Conservation (phyloP, 2,329 filamentous ascomycete species). For the Aureobasidium namibiae region DNA sequence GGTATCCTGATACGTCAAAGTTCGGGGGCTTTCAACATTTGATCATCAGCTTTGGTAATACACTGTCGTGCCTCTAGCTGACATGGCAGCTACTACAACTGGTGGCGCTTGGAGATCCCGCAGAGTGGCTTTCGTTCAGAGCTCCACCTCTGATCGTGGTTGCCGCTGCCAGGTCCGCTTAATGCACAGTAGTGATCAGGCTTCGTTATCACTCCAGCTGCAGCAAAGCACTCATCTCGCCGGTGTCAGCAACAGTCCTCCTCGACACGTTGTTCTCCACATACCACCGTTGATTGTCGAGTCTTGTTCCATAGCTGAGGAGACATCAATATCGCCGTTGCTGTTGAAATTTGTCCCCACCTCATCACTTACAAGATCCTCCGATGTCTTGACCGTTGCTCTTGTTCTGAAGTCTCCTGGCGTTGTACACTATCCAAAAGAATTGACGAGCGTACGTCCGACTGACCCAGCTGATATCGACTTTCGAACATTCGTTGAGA, state of each 20-base stretch:
- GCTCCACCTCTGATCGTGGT: neutral
- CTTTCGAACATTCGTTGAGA: neutral
- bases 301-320: neutral
- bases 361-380: neutral
- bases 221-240: neutral
- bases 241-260: neutral
- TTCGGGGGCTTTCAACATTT: neutral
- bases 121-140: neutral
- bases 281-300: neutral
- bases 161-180: neutral
- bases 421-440: neutral
- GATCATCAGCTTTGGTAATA: neutral
- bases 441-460: neutral
- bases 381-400: conserved; percentile 1
- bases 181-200: neutral
- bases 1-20: neutral
- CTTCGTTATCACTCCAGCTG: neutral
- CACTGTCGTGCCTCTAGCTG: neutral
- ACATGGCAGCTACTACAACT: neutral
- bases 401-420: neutral
- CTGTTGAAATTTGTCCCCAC: neutral
- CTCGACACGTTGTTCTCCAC: neutral
- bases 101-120: neutral
- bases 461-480: neutral
- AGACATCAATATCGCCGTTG: neutral